These are phyloP conservation scores for Stevia rebaudiana DNA, from an alignment of 140 eudicot genomes.

Conservation along the genomic window DNA sequence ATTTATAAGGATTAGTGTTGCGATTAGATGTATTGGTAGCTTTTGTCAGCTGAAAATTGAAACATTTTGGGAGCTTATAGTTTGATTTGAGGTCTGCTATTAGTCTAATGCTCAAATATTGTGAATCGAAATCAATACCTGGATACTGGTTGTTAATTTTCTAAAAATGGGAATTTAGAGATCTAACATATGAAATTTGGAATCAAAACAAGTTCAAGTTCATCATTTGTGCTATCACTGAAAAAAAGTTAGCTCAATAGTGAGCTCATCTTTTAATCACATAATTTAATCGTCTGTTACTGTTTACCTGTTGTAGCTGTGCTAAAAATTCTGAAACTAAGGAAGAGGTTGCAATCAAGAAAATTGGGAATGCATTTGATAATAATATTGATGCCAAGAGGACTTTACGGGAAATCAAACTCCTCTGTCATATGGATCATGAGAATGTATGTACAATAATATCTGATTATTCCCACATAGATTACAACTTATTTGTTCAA, in stretches of 20 bases:
- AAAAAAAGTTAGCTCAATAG: too few species aligned
- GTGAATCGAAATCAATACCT: too few species aligned
- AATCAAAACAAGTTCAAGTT: too few species aligned
- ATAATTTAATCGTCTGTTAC: not conserved
- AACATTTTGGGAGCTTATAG: not conserved
- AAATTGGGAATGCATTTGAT: slow-evolving; percentile 53
- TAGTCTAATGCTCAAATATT: too few species aligned
- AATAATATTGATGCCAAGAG: slow-evolving; percentile 87
- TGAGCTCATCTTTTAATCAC: not conserved
- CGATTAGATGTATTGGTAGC: not conserved
- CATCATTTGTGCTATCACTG: too few species aligned
- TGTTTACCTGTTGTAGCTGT: slow-evolving; percentile 39
- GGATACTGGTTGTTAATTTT: not conserved
- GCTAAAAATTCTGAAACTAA: slow-evolving; percentile 71
- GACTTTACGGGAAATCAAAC: slow-evolving; percentile 38
- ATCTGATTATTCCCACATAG: not conserved
- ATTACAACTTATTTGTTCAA: not conserved
- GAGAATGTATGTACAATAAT: not conserved
- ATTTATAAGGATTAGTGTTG: not conserved
- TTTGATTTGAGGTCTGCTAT: too few species aligned
- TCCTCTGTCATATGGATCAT: slow-evolving; percentile 71
- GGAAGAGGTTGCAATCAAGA: slow-evolving; percentile 78
- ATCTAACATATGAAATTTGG: not conserved
- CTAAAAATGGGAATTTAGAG: not conserved
- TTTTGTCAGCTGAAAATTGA: slow-evolving; percentile 10